Conservation (phyloP, 2,329 filamentous ascomycete species). For the Paecilomyces variotii region DNA sequence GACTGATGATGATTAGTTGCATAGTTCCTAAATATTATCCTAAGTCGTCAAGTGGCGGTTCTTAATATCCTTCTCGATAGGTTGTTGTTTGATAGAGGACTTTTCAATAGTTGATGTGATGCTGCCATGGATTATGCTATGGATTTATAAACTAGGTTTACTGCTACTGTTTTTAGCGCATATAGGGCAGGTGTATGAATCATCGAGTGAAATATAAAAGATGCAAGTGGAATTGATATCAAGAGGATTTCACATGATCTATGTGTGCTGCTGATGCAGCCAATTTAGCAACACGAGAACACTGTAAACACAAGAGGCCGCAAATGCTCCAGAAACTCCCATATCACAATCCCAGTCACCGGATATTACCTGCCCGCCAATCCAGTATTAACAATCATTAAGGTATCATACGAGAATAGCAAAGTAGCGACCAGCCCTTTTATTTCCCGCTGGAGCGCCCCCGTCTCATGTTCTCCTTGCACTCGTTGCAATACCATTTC, state of each 20-base stretch:
- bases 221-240: background rate
- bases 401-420: background rate
- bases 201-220: background rate
- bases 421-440: background rate
- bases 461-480: slow-evolving; percentile 57
- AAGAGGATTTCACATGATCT: background rate
- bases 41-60: too few relatives aligned
- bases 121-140: too few relatives aligned
- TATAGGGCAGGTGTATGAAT: background rate
- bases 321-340: background rate
- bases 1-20: too few relatives aligned
- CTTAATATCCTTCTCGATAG: too few relatives aligned
- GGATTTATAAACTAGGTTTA: too few relatives aligned
- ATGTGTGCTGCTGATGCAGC: background rate
- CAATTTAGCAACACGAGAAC: background rate
- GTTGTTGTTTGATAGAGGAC: too few relatives aligned
- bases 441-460: slow-evolving; percentile 22
- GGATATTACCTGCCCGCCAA: background rate
- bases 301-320: background rate
- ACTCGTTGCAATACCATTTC: slow-evolving; percentile 78
- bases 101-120: too few relatives aligned
- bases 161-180: too few relatives aligned
- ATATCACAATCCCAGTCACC: background rate
- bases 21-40: too few relatives aligned
- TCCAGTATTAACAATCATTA: background rate